phyloP scores from a whole-genome alignment of 306 rosid species.

The Spatholobus suberectus region DNA sequence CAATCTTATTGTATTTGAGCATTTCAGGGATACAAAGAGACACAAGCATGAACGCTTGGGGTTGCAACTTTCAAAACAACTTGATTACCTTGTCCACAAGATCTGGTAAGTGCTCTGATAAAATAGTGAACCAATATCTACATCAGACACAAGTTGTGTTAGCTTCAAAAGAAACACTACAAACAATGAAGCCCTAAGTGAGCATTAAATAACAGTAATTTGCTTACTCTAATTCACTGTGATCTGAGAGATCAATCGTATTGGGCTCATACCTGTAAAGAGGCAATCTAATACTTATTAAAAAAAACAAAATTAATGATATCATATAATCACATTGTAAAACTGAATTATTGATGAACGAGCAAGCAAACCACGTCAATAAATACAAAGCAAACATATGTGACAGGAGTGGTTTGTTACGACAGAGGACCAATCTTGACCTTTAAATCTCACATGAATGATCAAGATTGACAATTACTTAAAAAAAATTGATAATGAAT shows the following conservation, averaged over 20 bases:
- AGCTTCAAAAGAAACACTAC: conserved; percentile 35
- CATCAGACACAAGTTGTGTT: conserved; percentile 39
- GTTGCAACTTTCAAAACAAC: conserved; percentile 27
- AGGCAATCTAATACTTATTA: conserved; percentile 30
- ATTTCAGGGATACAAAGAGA: neutral
- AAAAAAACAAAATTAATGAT: neutral
- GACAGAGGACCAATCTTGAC: conserved; percentile 25
- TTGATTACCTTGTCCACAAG: conserved; percentile 89
- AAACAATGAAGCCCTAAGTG: conserved; percentile 12
- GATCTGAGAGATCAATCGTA: conserved; percentile 93
- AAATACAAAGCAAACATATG: neutral
- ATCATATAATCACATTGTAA: neutral
- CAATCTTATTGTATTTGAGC: conserved; percentile 14
- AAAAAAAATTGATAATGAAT: neutral
- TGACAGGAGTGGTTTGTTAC: neutral
- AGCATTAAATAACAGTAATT: conserved; percentile 22
- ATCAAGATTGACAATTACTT: neutral
- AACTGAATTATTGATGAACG: neutral
- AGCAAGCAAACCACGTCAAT: conserved; percentile 21
- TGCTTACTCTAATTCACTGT: conserved; percentile 87
- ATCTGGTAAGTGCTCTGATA: conserved; percentile 86
- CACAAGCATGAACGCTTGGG: neutral
- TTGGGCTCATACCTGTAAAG: conserved; percentile 92
- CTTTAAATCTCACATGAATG: conserved; percentile 1
- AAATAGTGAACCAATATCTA: conserved; percentile 94